Percentiles rank a stretch among this genome's conserved stretches.
Conservation (phyloP, 2,329 filamentous ascomycete genomes). For the Epichloe festucae region DNA sequence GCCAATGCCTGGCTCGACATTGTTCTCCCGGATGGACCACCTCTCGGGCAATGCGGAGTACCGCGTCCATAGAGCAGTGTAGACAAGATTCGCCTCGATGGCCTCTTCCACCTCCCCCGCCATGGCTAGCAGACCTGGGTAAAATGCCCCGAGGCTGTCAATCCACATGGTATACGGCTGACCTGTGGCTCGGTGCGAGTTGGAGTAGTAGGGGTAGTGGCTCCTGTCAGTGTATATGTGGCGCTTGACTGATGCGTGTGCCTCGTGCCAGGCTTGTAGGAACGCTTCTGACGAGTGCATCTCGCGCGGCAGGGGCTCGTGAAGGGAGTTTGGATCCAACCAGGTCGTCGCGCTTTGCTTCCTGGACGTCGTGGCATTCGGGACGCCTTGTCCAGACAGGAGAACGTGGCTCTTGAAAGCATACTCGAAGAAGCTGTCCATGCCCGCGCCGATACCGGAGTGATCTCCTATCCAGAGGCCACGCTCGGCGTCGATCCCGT, state of each 20-base stretch:
- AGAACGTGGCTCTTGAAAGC: constrained; percentile 88
- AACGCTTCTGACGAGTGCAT: constrained; percentile 68
- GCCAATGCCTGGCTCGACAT: constrained; percentile 72
- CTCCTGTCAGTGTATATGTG: constrained; percentile 70
- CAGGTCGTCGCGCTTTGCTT: constrained; percentile 28
- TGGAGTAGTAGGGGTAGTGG: constrained; percentile 85
- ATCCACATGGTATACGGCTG: constrained; percentile 88
- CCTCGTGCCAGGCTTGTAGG: constrained; percentile 68
- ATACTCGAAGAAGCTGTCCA: constrained; percentile 98
- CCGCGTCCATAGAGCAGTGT: constrained; percentile 86
- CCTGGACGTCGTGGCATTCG: constrained; percentile 32
- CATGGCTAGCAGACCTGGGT: constrained; percentile 74
- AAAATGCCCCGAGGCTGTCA: constrained; percentile 85
- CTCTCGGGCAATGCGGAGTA: constrained; percentile 90
- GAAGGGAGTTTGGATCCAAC: constrained; percentile 54
- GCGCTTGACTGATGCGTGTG: constrained; percentile 75
- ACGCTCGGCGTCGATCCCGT: constrained; percentile 82
- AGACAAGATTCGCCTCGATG: constrained; percentile 76
- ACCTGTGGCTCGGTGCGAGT: constrained; percentile 77
- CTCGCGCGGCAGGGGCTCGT: constrained; percentile 45
- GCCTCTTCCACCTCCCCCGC: constrained; percentile 87
- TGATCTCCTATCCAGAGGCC: constrained; percentile 81
- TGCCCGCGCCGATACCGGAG: constrained; percentile 89
- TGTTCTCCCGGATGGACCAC: constrained; percentile 76
- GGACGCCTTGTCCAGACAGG: constrained; percentile 59